Percentiles rank a stretch among this genome's conserved stretches.
Evolutionary conservation across 75 land plant species (phyloP).

Genomic region (Cupressus sempervirens): DNA sequence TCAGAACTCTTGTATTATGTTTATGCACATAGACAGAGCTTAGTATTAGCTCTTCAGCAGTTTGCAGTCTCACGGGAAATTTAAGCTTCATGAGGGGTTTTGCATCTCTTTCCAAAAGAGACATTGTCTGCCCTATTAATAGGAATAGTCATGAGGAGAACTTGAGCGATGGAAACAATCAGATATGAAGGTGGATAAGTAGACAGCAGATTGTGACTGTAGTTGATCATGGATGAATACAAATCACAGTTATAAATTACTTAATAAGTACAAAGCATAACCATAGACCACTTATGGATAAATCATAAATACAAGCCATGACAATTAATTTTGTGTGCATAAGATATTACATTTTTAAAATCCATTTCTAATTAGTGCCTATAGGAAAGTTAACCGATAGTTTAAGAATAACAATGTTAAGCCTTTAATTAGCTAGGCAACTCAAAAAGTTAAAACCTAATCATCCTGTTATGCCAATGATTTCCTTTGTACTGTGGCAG

Average conservation of each 20-base stretch:
- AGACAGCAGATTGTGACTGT: neutral
- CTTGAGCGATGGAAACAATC: neutral
- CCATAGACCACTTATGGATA: neutral
- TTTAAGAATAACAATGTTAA: neutral
- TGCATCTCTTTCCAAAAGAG: neutral
- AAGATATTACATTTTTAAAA: neutral
- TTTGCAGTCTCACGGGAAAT: no score
- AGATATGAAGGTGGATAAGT: neutral
- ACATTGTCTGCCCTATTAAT: neutral
- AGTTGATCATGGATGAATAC: neutral
- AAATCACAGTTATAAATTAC: neutral
- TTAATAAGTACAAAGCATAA: neutral
- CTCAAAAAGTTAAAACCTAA: neutral
- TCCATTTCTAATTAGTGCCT: neutral
- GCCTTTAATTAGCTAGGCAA: neutral
- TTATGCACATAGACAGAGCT: no score
- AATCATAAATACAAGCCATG: neutral
- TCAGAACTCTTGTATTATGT: no score
- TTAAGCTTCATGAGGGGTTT: neutral
- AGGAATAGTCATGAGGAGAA: neutral
- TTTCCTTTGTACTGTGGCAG: constrained; percentile 23
- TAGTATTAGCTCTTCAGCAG: no score
- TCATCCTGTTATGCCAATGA: neutral
- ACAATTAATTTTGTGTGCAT: neutral
- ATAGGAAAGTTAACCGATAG: neutral